Evolutionary conservation across 331 rosid species (phyloP).

Genomic region (Malus hybrid): DNA sequence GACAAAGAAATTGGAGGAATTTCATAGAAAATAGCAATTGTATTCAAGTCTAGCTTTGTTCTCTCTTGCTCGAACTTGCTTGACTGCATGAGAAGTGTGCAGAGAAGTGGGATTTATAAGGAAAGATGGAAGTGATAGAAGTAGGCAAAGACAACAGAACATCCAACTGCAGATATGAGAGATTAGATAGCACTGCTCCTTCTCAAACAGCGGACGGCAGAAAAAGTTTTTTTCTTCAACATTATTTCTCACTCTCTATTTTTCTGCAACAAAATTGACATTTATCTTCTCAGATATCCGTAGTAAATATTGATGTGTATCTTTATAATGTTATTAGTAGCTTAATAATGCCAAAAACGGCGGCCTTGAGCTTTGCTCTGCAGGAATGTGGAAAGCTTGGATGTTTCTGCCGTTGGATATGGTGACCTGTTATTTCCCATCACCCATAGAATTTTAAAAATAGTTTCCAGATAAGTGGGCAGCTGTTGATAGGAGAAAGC

Average conservation of each 20-base stretch:
- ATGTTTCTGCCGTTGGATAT: conserved; percentile 9
- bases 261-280: neutral
- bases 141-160: conserved; percentile 13
- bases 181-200: conserved; percentile 12
- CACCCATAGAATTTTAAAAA: neutral
- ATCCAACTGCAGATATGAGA: conserved; percentile 3
- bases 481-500: neutral
- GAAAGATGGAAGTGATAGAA: conserved; percentile 1
- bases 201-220: conserved; percentile 7
- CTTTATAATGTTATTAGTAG: neutral
- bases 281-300: too few species aligned
- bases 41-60: neutral
- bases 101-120: conserved; percentile 3
- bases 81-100: neutral
- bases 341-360: neutral
- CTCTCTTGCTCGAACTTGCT: neutral
- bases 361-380: neutral
- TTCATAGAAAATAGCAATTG: too few species aligned
- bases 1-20: neutral
- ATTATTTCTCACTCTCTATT: neutral
- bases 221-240: conserved; percentile 7
- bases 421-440: neutral
- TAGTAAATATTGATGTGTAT: too few species aligned
- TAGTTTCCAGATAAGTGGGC: neutral
- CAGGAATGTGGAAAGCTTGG: conserved; percentile 5